Conservation (phyloP, 2,329 filamentous ascomycete genomes). For the Aspergillus sp. region DNA sequence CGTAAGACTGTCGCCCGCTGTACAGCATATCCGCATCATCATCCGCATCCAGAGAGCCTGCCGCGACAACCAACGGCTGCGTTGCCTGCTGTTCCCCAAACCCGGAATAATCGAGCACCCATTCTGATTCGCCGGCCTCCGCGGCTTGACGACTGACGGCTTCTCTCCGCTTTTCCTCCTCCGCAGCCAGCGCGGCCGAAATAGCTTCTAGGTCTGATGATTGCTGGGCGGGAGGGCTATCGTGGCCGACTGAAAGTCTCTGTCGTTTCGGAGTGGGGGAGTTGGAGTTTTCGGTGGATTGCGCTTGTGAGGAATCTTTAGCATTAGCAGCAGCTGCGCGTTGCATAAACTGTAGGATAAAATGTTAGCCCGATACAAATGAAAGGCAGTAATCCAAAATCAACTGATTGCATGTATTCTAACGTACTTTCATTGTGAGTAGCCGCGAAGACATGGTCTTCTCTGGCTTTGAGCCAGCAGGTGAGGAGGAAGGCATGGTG, state of each 20-base stretch:
- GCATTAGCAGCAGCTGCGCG: constrained; percentile 63
- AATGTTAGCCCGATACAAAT: too few relatives aligned
- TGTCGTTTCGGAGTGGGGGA: constrained; percentile 32
- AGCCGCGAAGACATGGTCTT: constrained; percentile 82
- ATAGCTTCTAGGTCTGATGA: constrained; percentile 36
- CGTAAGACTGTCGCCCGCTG: constrained; percentile 33
- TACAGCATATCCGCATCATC: constrained; percentile 19
- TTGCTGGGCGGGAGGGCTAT: constrained; percentile 14
- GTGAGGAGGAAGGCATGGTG: constrained; percentile 31
- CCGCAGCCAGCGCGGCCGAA: constrained; percentile 34
- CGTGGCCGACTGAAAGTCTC: constrained; percentile 23
- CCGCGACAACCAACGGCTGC: constrained; percentile 25
- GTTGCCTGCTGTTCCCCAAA: constrained; percentile 11
- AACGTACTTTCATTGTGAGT: constrained; percentile 73
- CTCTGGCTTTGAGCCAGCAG: constrained; percentile 52
- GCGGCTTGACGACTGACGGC: constrained; percentile 37
- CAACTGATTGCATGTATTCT: not conserved
- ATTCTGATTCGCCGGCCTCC: constrained; percentile 41
- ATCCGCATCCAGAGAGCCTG: constrained; percentile 29
- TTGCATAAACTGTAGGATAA: constrained; percentile 71
- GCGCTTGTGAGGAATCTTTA: constrained; percentile 37
- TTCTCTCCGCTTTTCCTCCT: constrained; percentile 37
- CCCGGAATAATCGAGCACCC: constrained; percentile 35
- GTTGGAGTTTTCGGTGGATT: constrained; percentile 43
- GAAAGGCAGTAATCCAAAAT: too few relatives aligned